These are phyloP conservation scores for Aspergillus olivimuriae DNA, from an alignment of 495 filamentous ascomycete genomes.

Conservation along the genomic window DNA sequence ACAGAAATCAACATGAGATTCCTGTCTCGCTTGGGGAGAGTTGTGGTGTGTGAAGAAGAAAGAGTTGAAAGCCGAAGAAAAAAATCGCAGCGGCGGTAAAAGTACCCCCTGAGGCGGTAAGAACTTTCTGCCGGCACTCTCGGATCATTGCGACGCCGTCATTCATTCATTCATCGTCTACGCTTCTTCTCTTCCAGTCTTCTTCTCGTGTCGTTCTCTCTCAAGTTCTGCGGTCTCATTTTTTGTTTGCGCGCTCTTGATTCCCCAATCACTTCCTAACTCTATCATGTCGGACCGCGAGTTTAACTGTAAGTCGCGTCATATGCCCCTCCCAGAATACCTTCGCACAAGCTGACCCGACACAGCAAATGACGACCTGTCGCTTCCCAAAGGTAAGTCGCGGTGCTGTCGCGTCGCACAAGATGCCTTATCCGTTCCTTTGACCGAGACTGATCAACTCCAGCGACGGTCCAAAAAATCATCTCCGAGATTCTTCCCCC, in stretches of 20 bases:
- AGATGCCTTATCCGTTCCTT: too few species aligned
- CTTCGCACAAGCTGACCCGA: too few species aligned
- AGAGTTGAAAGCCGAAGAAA: slow-evolving; percentile 18
- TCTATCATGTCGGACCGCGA: slow-evolving; percentile 82
- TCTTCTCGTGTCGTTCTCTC: neutral
- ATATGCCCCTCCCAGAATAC: too few species aligned
- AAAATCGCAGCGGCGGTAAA: slow-evolving; percentile 19
- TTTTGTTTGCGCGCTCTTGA: neutral
- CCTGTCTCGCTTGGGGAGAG: too few species aligned
- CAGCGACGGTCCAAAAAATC: slow-evolving; percentile 97
- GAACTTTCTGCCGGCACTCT: slow-evolving; percentile 20
- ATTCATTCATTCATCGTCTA: too few species aligned
- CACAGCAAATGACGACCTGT: slow-evolving; percentile 82
- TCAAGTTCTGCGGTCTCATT: neutral
- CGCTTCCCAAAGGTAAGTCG: slow-evolving; percentile 78
- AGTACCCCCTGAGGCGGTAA: slow-evolving; percentile 23
- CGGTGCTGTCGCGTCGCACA: neutral
- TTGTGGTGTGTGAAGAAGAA: neutral
- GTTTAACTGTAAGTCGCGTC: slow-evolving; percentile 60
- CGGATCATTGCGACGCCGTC: too few species aligned
- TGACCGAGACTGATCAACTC: neutral
- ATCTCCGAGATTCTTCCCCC: slow-evolving; percentile 84
- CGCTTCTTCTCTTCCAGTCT: too few species aligned
- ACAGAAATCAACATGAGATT: too few species aligned
- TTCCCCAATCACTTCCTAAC: slow-evolving; percentile 1